Evolutionary conservation across 306 rosid genomes (phyloP).

Genomic region (Mimosa bimucronata): DNA sequence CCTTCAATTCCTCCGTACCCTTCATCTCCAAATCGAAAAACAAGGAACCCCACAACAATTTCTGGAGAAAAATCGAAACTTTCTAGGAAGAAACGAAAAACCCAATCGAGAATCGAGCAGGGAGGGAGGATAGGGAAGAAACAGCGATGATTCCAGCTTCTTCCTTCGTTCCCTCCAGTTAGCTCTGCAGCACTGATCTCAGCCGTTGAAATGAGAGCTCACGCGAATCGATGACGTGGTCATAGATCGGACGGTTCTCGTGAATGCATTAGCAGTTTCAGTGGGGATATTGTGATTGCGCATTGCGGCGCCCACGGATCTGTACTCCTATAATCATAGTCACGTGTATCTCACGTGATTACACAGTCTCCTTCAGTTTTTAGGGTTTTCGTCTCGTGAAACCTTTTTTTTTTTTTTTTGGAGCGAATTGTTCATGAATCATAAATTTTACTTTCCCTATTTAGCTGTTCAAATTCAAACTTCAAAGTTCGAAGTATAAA

Average conservation of each 20-base stretch:
- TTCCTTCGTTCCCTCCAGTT: conserved; percentile 74
- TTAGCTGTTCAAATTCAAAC: too few species aligned
- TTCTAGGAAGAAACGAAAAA: conserved; percentile 29
- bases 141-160: conserved; percentile 51
- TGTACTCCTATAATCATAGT: conserved; percentile 25
- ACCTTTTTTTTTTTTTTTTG: too few species aligned
- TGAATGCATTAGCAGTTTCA: conserved; percentile 38
- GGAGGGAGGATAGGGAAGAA: conserved; percentile 36
- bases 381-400: conserved; percentile 49
- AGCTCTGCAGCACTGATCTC: conserved; percentile 67
- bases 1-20: conserved; percentile 51
- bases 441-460: too few species aligned
- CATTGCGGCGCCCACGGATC: conserved; percentile 65
- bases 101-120: conserved; percentile 40
- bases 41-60: conserved; percentile 9
- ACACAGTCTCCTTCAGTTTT: neutral
- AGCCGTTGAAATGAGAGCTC: conserved; percentile 52
- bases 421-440: too few species aligned
- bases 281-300: conserved; percentile 26
- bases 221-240: conserved; percentile 72
- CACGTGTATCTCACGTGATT: conserved; percentile 65
- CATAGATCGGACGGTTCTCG: conserved; percentile 53
- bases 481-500: too few species aligned
- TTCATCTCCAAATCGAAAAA: conserved; percentile 57
- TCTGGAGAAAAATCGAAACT: conserved; percentile 26